phyloP scores from a whole-genome alignment of 148 eudicot genomes.

The Amaranthus palmeri region DNA sequence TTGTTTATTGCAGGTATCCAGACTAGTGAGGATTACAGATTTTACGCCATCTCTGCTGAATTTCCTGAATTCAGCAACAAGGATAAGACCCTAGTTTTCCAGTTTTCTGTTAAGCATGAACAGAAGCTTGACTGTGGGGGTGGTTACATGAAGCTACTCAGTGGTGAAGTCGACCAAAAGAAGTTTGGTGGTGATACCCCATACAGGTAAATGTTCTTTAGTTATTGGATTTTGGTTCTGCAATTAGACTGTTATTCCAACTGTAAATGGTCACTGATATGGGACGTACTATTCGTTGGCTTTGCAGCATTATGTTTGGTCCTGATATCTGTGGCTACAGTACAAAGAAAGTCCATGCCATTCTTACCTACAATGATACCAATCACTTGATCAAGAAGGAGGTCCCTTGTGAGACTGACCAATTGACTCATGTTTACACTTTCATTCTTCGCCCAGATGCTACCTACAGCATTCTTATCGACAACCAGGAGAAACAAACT shows the following conservation, averaged over 20 bases:
- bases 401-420: constrained; percentile 97
- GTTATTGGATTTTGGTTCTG: background rate
- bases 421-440: constrained; percentile 83
- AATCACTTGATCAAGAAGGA: constrained; percentile 93
- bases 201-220: constrained; percentile 46
- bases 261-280: constrained; percentile 5
- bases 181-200: constrained; percentile 92
- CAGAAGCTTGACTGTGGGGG: constrained; percentile 99
- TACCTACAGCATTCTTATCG: constrained; percentile 85
- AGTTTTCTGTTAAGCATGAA: constrained; percentile 95
- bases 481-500: constrained; percentile 76
- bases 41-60: constrained; percentile 92
- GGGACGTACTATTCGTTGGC: constrained; percentile 6
- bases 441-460: constrained; percentile 94
- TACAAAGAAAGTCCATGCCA: constrained; percentile 93
- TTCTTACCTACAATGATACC: constrained; percentile 64
- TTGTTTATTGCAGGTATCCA: constrained; percentile 56
- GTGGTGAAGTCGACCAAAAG: constrained; percentile 81
- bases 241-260: background rate
- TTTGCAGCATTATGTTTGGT: constrained; percentile 94
- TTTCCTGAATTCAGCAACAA: constrained; percentile 95
- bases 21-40: constrained; percentile 90
- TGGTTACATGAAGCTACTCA: constrained; percentile 97
- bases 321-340: constrained; percentile 95
- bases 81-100: constrained; percentile 87